Base-by-base conservation (phyloP, 306 rosid species). In the Prinsepia uniflora region DNA sequence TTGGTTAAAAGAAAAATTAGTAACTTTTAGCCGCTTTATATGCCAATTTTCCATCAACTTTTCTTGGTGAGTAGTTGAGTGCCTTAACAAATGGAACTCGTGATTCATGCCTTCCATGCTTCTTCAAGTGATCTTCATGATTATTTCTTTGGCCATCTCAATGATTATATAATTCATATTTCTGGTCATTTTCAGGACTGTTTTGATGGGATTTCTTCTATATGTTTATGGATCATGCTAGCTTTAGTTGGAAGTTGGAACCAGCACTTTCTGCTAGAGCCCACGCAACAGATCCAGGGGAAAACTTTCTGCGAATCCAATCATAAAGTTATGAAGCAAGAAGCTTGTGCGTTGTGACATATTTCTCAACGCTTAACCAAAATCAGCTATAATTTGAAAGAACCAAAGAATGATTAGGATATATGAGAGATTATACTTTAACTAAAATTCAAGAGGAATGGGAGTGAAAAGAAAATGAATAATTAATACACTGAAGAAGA, bases 401-500 rank as follows among this genome's bases (percentile, higher is more conserved):
- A 52, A 52, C 17, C 2, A n/a, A 52, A 13, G 15, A 13, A 47
- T 47, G 13, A 61, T 40, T 14, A 40, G 5, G 71, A 10, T 30
- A 30, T 30, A 40, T 18, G 8, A 20, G 50, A 69, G 44, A 52
- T 12, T 69, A 13, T 54, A 69, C 20, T 20, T 46, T 6, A 54
- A 69, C 24, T 45, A 70, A 70, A 70, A 56, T 43, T 17, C 30
- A 43, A 22, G 39, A 69, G 63, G 52, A 41, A 15, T 11, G 42
- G 42, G 6, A 6, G 8, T 12, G 6, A 69, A 41, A 44, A 20
- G 14, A 64, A 19, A 43, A 36, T 12, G 13, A 69, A 69, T 54
- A 55, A 70, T 45, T 42, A 20, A 42, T 44, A 70, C 74, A 70
- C 8, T 40, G 54, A 56, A 24, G 56, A 47, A 56, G 64, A 68